Conservation (phyloP, 352 stramenopile genomes). For the Achlya hypogyna region DNA sequence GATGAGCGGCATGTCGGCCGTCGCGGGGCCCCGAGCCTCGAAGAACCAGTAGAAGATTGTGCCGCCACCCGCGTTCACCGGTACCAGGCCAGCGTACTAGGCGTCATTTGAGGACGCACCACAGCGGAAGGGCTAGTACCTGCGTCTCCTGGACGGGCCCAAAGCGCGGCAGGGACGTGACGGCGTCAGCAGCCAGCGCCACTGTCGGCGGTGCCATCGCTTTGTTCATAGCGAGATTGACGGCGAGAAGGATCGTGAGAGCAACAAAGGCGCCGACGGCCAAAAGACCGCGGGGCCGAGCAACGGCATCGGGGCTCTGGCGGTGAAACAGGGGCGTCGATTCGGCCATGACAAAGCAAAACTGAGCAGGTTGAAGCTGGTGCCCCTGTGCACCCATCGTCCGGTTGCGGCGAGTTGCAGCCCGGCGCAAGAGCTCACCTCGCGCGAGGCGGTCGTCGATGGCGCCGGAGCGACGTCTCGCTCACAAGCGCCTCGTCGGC, state of each 20-base stretch:
- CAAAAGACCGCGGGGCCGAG: not conserved
- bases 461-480: too few species aligned
- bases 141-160: constrained; percentile 1
- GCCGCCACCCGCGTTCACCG: constrained; percentile 47
- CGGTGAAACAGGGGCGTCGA: not conserved
- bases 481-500: too few species aligned
- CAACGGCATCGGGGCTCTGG: too few species aligned
- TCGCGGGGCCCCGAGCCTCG: constrained; percentile 40
- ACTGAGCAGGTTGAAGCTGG: not conserved
- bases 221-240: not conserved
- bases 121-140: not conserved
- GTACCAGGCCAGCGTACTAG: constrained; percentile 64
- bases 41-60: constrained; percentile 85
- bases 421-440: too few species aligned
- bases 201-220: too few species aligned
- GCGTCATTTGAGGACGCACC: constrained; percentile 3
- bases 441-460: too few species aligned
- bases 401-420: too few species aligned
- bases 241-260: not conserved
- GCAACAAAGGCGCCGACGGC: not conserved
- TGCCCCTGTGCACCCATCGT: not conserved
- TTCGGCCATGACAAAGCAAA: not conserved
- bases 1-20: constrained; percentile 48
- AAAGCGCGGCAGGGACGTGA: constrained; percentile 6
- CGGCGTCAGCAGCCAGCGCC: not conserved